Conservation (phyloP, 129 eudicot species). For the Saussurea involucrata region DNA sequence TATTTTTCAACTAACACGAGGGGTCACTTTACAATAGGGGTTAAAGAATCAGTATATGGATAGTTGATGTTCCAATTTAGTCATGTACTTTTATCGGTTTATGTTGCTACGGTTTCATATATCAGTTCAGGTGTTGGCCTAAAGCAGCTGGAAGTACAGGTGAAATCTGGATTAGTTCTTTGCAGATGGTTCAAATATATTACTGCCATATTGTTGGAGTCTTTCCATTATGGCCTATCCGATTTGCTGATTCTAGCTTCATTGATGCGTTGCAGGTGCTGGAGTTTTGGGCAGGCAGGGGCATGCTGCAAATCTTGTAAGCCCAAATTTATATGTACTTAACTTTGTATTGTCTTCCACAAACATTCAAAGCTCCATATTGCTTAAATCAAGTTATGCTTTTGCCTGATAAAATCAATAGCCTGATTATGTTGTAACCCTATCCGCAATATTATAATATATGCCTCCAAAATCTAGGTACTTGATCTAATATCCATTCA, state of each 20-base stretch:
- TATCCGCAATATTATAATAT: background rate
- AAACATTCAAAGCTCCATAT: slow-evolving; percentile 1
- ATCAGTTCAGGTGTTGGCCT: slow-evolving; percentile 13
- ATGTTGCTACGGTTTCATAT: background rate
- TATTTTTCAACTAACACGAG: background rate
- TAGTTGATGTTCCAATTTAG: background rate
- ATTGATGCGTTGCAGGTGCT: slow-evolving; percentile 56
- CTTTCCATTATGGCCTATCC: background rate
- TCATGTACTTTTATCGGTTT: background rate
- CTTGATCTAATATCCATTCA: background rate
- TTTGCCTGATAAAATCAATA: background rate
- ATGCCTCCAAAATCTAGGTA: background rate
- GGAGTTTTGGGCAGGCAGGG: slow-evolving; percentile 94
- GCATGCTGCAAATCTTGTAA: slow-evolving; percentile 99
- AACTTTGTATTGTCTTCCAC: slow-evolving; percentile 9
- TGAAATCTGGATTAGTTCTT: slow-evolving; percentile 3
- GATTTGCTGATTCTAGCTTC: slow-evolving; percentile 18
- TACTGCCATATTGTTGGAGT: slow-evolving; percentile 7
- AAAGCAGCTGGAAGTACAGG: background rate
- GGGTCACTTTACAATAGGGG: background rate
- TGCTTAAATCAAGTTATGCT: background rate
- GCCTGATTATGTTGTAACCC: background rate
- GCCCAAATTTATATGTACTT: slow-evolving; percentile 24
- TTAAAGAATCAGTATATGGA: background rate
- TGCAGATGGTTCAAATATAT: background rate